Base-by-base conservation (phyloP, 352 stramenopile species). In the Phytopythium cucurbitacearum region DNA sequence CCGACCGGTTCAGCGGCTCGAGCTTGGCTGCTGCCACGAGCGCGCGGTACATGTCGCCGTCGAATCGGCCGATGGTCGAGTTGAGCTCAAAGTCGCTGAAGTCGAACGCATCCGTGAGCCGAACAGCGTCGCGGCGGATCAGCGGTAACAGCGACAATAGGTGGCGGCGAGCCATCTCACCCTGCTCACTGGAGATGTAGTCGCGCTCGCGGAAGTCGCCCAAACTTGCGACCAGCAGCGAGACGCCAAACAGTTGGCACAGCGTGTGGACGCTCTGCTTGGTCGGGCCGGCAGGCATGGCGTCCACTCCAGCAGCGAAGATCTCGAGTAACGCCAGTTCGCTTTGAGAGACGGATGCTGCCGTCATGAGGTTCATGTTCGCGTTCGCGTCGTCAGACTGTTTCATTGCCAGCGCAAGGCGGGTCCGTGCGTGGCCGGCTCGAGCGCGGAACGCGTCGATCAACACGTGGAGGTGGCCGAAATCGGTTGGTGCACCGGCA, bases 71-170 rank as follows among this genome's bases (percentile, higher is more conserved):
- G 40, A 84, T 77, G 40, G 65, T 59, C 57, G 73, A 80, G 65
- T 79, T 80, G 28, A 89, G 56, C 60, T 86, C 73, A 43, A 83
- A 86, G 47, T 88, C 77, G 13, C 44, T 81, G 13, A 83, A 84
- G 49, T 71, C 59, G 59, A 60, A 71, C 28, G 64, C 56, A 49
- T 71, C 64, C 0, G 70, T 80, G 37, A 84, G 58, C 7, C 67
- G 53, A 9, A 84, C 62, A 42, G 50, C 73, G 40, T 80, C 76
- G 13, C 60, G 65, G 41, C 73, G 73, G 15, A 80, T 58, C 7
- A 57, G n/a, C 15, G 56, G 59, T 4, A 84, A 54, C 48, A 80
- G 43, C 33, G 48, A 57, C 8, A 73, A 36, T 3, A 80, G 48
- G 40, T 72, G 61, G 15, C 71, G 39, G n/a, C 64, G 67, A 9